These are phyloP conservation scores for Ramularia endophylla DNA, from an alignment of 2,329 filamentous ascomycete species.

Conservation along the genomic window DNA sequence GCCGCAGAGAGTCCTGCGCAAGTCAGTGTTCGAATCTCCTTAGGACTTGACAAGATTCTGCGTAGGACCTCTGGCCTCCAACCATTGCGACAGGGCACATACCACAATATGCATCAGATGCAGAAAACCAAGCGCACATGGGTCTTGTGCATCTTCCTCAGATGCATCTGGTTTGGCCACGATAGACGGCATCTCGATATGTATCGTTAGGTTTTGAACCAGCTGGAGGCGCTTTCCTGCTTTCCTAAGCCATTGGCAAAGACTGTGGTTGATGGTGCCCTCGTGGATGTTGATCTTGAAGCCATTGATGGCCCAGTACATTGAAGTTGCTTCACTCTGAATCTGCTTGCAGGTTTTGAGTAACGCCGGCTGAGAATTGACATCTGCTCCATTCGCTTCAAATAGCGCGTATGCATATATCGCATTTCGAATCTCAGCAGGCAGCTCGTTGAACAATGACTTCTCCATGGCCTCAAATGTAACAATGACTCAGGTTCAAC, in stretches of 20 bases:
- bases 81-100: too few species aligned
- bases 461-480: too few species aligned
- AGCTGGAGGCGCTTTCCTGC: constrained; percentile 5
- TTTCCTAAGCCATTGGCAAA: constrained; percentile 15
- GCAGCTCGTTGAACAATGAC: too few species aligned
- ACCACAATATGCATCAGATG: constrained; percentile 12
- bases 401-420: constrained; percentile 2
- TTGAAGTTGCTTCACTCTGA: constrained; percentile 17
- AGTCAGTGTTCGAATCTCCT: too few species aligned
- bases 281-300: constrained; percentile 14
- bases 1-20: constrained; percentile 3
- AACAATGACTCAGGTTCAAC: too few species aligned
- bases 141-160: too few species aligned
- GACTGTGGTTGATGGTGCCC: constrained; percentile 6
- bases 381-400: constrained; percentile 6
- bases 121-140: constrained; percentile 3
- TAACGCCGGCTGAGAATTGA: constrained; percentile 12
- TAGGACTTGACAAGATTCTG: too few species aligned
- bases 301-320: constrained; percentile 19
- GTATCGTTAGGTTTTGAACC: constrained; percentile 10
- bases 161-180: background rate
- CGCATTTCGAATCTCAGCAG: too few species aligned
- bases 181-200: constrained; percentile 14
- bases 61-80: too few species aligned
- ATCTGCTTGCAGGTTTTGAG: constrained; percentile 16